These are phyloP conservation scores for Colletotrichum abscissum DNA, from an alignment of 2,329 filamentous ascomycete species.

Conservation along the genomic window DNA sequence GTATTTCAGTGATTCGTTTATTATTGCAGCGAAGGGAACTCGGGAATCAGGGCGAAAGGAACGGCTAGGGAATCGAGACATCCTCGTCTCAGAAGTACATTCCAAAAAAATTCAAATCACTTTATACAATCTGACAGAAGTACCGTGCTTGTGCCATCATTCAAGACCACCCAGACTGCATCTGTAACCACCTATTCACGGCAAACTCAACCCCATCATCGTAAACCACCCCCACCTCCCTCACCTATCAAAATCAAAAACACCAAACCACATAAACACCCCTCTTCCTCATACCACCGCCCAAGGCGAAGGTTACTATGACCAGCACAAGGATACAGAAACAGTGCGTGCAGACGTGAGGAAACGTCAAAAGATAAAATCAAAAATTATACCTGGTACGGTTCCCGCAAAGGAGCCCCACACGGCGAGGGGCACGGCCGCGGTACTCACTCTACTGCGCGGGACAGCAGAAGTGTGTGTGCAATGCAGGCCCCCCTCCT, in stretches of 20 bases:
- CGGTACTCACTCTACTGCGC: neutral
- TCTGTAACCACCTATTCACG: neutral
- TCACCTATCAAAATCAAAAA: neutral
- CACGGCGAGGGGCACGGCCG: slow-evolving; percentile 22
- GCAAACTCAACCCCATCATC: neutral
- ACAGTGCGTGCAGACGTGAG: neutral
- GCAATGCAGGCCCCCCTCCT: slow-evolving; percentile 22
- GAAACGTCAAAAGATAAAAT: neutral
- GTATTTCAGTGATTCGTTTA: neutral
- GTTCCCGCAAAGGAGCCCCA: slow-evolving; percentile 3
- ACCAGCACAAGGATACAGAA: neutral
- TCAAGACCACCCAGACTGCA: no score
- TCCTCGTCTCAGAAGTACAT: neutral
- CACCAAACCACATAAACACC: neutral
- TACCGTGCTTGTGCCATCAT: no score
- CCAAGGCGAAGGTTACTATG: neutral
- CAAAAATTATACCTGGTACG: slow-evolving; percentile 12
- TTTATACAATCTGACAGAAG: neutral
- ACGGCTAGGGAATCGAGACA: neutral
- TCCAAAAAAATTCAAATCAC: neutral
- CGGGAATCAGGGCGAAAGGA: neutral
- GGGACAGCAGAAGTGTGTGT: neutral
- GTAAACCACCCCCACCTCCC: neutral
- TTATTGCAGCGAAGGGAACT: neutral
- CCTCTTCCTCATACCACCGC: slow-evolving; percentile 19